phyloP scores from a whole-genome alignment of 257 asterid species.

The Jacaranda mimosifolia region DNA sequence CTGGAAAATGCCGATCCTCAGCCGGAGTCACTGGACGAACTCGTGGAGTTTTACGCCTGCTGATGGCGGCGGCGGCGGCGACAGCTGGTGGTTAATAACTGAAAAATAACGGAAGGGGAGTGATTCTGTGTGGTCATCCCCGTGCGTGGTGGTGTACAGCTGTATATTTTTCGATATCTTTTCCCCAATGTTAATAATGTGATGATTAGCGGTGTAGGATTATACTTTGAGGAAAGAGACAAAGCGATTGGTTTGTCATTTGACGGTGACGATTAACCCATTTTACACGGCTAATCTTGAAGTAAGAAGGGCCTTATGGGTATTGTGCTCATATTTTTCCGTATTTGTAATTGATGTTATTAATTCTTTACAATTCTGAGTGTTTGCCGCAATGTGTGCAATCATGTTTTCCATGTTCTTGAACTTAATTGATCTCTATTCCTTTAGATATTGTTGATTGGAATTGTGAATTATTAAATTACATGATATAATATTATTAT shows the following conservation, averaged over 20 bases:
- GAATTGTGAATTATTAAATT: neutral
- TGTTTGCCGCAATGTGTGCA: neutral
- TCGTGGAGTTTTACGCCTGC: slow-evolving; percentile 63
- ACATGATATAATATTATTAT: neutral
- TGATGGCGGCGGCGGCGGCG: slow-evolving; percentile 35
- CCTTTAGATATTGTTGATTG: neutral
- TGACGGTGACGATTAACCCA: slow-evolving; percentile 41
- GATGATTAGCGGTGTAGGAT: slow-evolving; percentile 46
- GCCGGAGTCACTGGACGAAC: slow-evolving; percentile 82
- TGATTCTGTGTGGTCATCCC: slow-evolving; percentile 46
- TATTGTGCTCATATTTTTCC: slow-evolving; percentile 30
- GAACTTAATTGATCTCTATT: neutral
- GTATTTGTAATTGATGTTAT: slow-evolving; percentile 14
- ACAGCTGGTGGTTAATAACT: slow-evolving; percentile 39
- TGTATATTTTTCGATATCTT: slow-evolving; percentile 38
- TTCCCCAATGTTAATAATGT: slow-evolving; percentile 35
- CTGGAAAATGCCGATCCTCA: slow-evolving; percentile 77
- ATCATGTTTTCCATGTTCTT: neutral
- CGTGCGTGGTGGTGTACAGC: slow-evolving; percentile 45
- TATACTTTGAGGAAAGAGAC: slow-evolving; percentile 26
- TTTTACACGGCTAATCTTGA: slow-evolving; percentile 43
- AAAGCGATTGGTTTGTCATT: slow-evolving; percentile 18
- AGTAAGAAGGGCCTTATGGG: slow-evolving; percentile 35
- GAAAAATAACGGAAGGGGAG: slow-evolving; percentile 35
- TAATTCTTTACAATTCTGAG: slow-evolving; percentile 27